These are phyloP conservation scores for Gynochthodes officinalis DNA, from an alignment of 257 asterid genomes.

Conservation along the genomic window DNA sequence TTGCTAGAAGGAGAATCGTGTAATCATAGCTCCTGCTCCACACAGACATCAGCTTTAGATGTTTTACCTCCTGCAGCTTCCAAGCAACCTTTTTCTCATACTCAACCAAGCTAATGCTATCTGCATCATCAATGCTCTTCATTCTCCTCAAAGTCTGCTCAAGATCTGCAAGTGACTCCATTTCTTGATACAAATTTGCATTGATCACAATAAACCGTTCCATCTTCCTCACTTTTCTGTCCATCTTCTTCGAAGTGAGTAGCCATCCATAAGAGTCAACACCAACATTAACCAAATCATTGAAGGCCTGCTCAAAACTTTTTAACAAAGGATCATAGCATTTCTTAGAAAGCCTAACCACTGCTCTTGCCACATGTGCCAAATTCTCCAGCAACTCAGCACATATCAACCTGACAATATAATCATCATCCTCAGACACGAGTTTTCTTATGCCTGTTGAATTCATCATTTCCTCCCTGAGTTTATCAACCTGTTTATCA, in stretches of 20 bases:
- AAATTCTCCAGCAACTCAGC: conserved; percentile 64
- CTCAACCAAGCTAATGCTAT: conserved; percentile 67
- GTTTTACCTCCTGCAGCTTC: conserved; percentile 78
- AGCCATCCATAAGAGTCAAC: conserved; percentile 67
- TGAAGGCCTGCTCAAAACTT: conserved; percentile 74
- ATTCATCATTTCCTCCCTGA: conserved; percentile 61
- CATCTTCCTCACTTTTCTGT: conserved; percentile 67
- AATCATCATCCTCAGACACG: conserved; percentile 67
- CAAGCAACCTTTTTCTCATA: conserved; percentile 74
- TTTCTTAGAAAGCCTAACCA: conserved; percentile 66
- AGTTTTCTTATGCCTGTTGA: conserved; percentile 65
- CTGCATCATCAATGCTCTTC: conserved; percentile 51
- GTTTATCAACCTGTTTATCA: conserved; percentile 63
- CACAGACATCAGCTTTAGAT: conserved; percentile 58
- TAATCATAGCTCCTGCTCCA: conserved; percentile 83
- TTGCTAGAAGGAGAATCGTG: conserved; percentile 62
- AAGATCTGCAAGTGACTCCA: conserved; percentile 78
- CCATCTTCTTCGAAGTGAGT: conserved; percentile 70
- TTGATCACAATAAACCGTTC: conserved; percentile 47
- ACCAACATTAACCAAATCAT: conserved; percentile 51
- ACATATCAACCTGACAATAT: conserved; percentile 58
- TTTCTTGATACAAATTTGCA: conserved; percentile 69
- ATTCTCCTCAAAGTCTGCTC: conserved; percentile 74
- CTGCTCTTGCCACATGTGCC: conserved; percentile 55
- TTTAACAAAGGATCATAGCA: conserved; percentile 66